Base-by-base conservation (phyloP, 2,329 filamentous ascomycete species). In the Lachnellula willkommii region DNA sequence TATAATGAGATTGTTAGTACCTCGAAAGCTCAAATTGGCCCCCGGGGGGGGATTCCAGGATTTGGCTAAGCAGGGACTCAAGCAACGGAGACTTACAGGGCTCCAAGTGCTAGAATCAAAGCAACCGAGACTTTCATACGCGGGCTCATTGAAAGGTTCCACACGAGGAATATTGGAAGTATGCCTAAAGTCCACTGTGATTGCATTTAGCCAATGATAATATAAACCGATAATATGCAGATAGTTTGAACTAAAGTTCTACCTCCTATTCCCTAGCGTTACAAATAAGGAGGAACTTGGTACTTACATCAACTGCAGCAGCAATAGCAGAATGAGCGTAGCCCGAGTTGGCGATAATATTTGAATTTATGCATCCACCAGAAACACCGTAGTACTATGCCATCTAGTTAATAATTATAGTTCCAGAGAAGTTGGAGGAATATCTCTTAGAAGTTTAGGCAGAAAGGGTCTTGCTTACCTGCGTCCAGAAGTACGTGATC, bases 151-250 rank as follows among this genome's bases (percentile, higher is more conserved):
- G 70, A 65, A 4, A 75, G 62, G 35, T 71, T 68, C 68, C 70
- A 73, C 12, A 75, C 72, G 7, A 75, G 57, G 37, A 72, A 70
- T 20, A 73, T 68, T 1, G 74, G 73, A 3, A 75, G 64, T 1
- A 72, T 67, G 36, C 69, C 72, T 42, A 73, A 67, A 3, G 67
- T 70, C 67, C 72, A 72, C 47, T 32, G 28, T 49, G 28, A 32
- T 7, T 22, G 14, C 28, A 17, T 17, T 45, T 32, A 36, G 53
- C 22, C 42, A 39, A 12, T 17, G 28, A 15, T 20, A 20, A 20
- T 20, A 20, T 20, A 20, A 20, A 20, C 20, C 20, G 20, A 20
- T 1, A 20, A 20, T 20, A 20, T 20, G 20, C 20, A 20, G 20
- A 20, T 20, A 20, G 20, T 20, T 20, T 20, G 20, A 20, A 20